A percentile compares a stretch with the other conserved stretches of the same genome.
Evolutionary conservation across 2,329 filamentous ascomycete genomes (phyloP).

Genomic region (Lecanicillium sp.): DNA sequence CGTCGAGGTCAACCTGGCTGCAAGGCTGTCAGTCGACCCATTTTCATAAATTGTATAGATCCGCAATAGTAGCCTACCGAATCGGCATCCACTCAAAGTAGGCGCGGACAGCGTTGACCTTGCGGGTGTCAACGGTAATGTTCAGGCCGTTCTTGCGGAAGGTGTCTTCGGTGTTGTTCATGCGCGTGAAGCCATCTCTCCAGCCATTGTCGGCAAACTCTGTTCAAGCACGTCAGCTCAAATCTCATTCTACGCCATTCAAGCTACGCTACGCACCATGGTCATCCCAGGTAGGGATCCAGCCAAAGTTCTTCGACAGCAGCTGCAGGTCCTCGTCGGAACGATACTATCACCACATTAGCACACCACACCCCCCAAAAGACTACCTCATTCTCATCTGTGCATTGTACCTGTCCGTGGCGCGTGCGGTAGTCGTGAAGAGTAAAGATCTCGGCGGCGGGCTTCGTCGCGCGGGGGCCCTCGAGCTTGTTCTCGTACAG

Average conservation of each 20-base stretch:
- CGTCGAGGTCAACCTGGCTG: conserved; percentile 59
- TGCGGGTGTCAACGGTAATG: conserved; percentile 65
- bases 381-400: too few species aligned
- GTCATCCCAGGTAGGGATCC: conserved; percentile 43
- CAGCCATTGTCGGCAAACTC: conserved; percentile 61
- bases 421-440: conserved; percentile 39
- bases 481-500: conserved; percentile 53
- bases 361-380: too few species aligned
- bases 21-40: not conserved
- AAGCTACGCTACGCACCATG: conserved; percentile 40
- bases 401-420: conserved; percentile 28
- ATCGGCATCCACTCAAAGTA: conserved; percentile 56
- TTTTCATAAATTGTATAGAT: not conserved
- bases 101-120: conserved; percentile 66
- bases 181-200: conserved; percentile 51
- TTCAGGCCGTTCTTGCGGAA: conserved; percentile 50
- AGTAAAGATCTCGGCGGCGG: conserved; percentile 25
- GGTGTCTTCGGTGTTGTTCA: conserved; percentile 62
- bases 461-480: conserved; percentile 26
- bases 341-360: conserved; percentile 26
- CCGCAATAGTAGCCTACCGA: conserved; percentile 19
- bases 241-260: not conserved
- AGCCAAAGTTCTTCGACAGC: conserved; percentile 35
- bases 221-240: not conserved
- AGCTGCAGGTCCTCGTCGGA: conserved; percentile 36